Base-by-base conservation (phyloP, 1,284 basidiomycete species). In the Boletus sp. region DNA sequence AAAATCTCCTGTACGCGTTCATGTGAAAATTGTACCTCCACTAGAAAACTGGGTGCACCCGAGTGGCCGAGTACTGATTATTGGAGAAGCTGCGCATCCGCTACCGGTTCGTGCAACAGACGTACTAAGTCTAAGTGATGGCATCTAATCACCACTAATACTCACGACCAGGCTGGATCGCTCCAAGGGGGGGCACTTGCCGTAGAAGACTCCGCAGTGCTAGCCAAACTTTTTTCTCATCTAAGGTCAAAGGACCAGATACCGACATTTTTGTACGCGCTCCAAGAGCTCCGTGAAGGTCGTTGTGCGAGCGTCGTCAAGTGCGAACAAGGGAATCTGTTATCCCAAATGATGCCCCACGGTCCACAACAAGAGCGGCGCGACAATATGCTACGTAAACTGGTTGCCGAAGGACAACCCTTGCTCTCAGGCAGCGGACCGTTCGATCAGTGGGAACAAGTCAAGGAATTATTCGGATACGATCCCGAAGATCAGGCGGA, bases 31-130 rank as follows among this genome's bases (percentile, higher is more conserved):
- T 30, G 59, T 66, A 16, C 47, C 60, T 2, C 65, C 69, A 6
- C 60, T 79, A 9, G 75, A 80, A 34, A 72, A 78, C 19, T 84
- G 82, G 82, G 74, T 78, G 0, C 75, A 81, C 52, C 57, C 68
- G 0, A 67, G 66, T 20, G 69, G 69, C 4, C 68, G 63, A 50
- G 61, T 74, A 43, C 68, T 77, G 4, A 49, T 80, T 13, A 65
- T 81, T 14, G 80, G 80, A 29, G 71, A 74, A 20, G 77, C 75
- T 2, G 77, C 74, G 0, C 78, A 81, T 53, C 75, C 76, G 3
- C 58, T 78, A 25, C 72, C 74, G n/a, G 78, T 80, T 54, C 55
- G 74, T 65, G 19, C 13, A 26, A 26, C 8, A 25, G 23, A 43
- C 9, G 0, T 20, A 8, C n/a, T n/a, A n/a, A n/a, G n/a, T n/a